Evolutionary conservation across 2,329 filamentous ascomycete species (phyloP).

Genomic region (Onygenales sp.): DNA sequence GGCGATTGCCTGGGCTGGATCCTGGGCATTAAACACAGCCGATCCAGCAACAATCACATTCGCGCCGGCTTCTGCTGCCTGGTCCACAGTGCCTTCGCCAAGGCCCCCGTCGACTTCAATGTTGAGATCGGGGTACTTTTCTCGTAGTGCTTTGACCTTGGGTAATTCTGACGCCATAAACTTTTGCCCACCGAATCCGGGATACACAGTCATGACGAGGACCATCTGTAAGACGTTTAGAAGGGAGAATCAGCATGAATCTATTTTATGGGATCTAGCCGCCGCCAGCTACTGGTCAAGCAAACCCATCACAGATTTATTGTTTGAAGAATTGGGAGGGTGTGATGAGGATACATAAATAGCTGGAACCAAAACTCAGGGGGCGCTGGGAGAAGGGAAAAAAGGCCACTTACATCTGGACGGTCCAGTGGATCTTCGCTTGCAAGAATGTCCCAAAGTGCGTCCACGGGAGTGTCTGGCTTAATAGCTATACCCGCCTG

Average conservation of each 20-base stretch:
- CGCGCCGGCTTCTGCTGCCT: slow-evolving; percentile 87
- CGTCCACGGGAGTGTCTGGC: slow-evolving; percentile 80
- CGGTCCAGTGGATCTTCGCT: slow-evolving; percentile 61
- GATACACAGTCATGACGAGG: slow-evolving; percentile 95
- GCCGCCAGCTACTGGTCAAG: too few species aligned
- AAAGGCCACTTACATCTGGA: slow-evolving; percentile 64
- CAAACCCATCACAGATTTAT: background rate
- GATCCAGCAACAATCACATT: slow-evolving; percentile 98
- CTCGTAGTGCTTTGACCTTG: slow-evolving; percentile 77
- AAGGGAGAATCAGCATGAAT: slow-evolving; percentile 4
- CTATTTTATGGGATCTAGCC: too few species aligned
- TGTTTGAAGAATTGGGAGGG: background rate
- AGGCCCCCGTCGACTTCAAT: slow-evolving; percentile 96
- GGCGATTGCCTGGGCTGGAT: slow-evolving; percentile 79
- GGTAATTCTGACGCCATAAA: slow-evolving; percentile 96
- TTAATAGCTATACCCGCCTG: slow-evolving; percentile 93
- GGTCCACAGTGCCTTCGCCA: slow-evolving; percentile 79
- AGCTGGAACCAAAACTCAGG: background rate
- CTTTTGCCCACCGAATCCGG: slow-evolving; percentile 94
- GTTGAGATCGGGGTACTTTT: slow-evolving; percentile 81
- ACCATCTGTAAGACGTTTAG: slow-evolving; percentile 62
- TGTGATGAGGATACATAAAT: background rate
- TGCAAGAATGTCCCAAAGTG: slow-evolving; percentile 83
- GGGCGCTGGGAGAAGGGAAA: background rate
- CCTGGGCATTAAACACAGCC: slow-evolving; percentile 86